Percentiles rank a stretch among this genome's conserved stretches.
phyloP scores from a whole-genome alignment of 2,329 filamentous ascomycete species.

The Scedosporium aurantiacum region DNA sequence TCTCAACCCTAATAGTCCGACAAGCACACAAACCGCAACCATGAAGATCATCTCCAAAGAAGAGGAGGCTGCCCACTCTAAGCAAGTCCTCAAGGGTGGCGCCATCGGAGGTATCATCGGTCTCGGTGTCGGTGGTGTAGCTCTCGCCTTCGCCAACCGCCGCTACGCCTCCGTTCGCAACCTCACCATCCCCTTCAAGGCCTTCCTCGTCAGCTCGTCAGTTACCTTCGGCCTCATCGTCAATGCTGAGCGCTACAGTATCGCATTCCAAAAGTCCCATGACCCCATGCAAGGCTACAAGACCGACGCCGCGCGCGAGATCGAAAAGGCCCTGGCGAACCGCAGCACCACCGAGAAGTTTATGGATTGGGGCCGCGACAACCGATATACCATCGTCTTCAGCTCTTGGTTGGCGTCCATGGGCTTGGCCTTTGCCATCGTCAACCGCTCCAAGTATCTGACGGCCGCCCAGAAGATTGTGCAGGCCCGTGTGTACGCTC shows the following conservation, averaged over 20 bases:
- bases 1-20: not conserved
- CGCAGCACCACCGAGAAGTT: constrained; percentile 49
- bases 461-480: constrained; percentile 76
- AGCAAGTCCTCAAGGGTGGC: constrained; percentile 69
- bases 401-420: constrained; percentile 73
- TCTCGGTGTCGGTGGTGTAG: constrained; percentile 52
- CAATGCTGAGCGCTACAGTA: constrained; percentile 61
- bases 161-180: constrained; percentile 69
- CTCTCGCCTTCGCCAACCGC: constrained; percentile 54
- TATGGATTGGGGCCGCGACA: constrained; percentile 62
- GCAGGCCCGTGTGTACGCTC: constrained; percentile 88
- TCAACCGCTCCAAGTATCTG: constrained; percentile 67
- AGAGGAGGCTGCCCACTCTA: constrained; percentile 81
- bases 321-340: constrained; percentile 42
- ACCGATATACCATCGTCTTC: constrained; percentile 82
- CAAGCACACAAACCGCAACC: constrained; percentile 18
- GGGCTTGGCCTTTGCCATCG: constrained; percentile 60
- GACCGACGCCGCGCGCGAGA: constrained; percentile 47
- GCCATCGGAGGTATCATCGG: constrained; percentile 61
- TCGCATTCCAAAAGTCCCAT: constrained; percentile 54
- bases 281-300: constrained; percentile 59
- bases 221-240: constrained; percentile 84
- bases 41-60: constrained; percentile 97
- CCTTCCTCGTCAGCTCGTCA: constrained; percentile 76
- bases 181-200: constrained; percentile 79